phyloP scores from a whole-genome alignment of 2,329 filamentous ascomycete species.

The Fusarium pininemorale region DNA sequence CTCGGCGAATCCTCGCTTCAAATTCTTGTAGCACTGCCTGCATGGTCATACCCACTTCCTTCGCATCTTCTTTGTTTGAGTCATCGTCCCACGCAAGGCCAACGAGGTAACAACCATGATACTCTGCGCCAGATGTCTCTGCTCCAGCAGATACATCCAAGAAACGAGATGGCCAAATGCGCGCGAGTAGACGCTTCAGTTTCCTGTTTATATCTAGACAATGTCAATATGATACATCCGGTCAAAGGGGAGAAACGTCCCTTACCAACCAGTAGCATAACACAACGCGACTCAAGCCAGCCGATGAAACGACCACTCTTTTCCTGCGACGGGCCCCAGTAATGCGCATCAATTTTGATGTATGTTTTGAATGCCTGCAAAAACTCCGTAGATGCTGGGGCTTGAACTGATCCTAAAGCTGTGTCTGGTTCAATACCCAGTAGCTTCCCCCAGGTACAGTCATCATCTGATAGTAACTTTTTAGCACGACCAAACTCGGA shows the following conservation, averaged over 20 bases:
- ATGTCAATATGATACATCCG: neutral
- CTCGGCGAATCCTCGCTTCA: slow-evolving; percentile 56
- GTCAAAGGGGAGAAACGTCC: neutral
- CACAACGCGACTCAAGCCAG: slow-evolving; percentile 71
- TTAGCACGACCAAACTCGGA: slow-evolving; percentile 61
- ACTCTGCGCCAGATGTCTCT: slow-evolving; percentile 53
- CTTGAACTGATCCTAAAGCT: neutral
- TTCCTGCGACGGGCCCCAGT: slow-evolving; percentile 68
- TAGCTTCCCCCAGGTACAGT: slow-evolving; percentile 56
- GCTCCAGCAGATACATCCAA: slow-evolving; percentile 46
- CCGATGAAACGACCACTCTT: slow-evolving; percentile 66
- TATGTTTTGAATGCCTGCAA: slow-evolving; percentile 62
- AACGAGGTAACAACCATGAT: slow-evolving; percentile 69
- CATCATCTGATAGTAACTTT: slow-evolving; percentile 48
- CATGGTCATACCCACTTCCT: slow-evolving; percentile 55
- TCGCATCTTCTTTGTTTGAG: slow-evolving; percentile 53
- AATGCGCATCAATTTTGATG: slow-evolving; percentile 69
- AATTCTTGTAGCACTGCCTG: slow-evolving; percentile 57
- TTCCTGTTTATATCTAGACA: slow-evolving; percentile 63
- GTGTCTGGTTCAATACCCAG: slow-evolving; percentile 36
- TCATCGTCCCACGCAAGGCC: slow-evolving; percentile 57
- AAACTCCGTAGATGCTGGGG: slow-evolving; percentile 56
- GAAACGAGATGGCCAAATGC: slow-evolving; percentile 72
- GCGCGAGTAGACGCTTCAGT: slow-evolving; percentile 59
- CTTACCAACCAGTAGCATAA: slow-evolving; percentile 66